A percentile compares a stretch with the other conserved stretches of the same genome.
Conservation (phyloP, 1,284 basidiomycete species). For the Pseudozyma pruni region DNA sequence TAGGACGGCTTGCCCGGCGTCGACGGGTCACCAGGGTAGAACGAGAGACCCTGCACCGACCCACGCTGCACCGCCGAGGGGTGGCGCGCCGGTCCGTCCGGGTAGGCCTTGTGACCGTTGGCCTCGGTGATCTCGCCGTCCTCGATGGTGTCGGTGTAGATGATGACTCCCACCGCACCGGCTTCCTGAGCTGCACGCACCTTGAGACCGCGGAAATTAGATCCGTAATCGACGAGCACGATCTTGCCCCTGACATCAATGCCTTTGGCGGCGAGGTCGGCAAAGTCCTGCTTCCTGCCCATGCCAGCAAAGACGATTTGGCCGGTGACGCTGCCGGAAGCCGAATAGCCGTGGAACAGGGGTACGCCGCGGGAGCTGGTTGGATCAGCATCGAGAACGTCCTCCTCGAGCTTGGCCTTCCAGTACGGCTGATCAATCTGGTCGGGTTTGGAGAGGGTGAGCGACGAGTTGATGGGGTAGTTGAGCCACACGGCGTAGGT, state of each 20-base stretch:
- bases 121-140: constrained; percentile 83
- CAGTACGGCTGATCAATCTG: constrained; percentile 71
- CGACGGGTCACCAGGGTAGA: constrained; percentile 83
- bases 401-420: constrained; percentile 71
- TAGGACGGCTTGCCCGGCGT: constrained; percentile 91
- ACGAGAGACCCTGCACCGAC: constrained; percentile 79
- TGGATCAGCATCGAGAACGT: constrained; percentile 70
- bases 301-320: constrained; percentile 84
- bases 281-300: constrained; percentile 82
- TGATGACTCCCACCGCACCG: constrained; percentile 75
- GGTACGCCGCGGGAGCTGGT: constrained; percentile 69
- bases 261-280: constrained; percentile 70
- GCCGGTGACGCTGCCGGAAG: constrained; percentile 70
- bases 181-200: constrained; percentile 83
- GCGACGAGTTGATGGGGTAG: constrained; percentile 56
- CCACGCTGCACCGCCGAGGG: constrained; percentile 79
- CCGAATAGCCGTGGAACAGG: constrained; percentile 69
- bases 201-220: constrained; percentile 83
- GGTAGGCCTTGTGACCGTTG: constrained; percentile 75
- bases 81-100: constrained; percentile 86
- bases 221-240: constrained; percentile 84
- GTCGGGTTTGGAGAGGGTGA: constrained; percentile 52
- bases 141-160: constrained; percentile 89
- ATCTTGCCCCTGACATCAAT: constrained; percentile 82
- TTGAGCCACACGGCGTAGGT: constrained; percentile 66